phyloP scores from a whole-genome alignment of 495 filamentous ascomycete species.

The Glutinoglossum americanum region DNA sequence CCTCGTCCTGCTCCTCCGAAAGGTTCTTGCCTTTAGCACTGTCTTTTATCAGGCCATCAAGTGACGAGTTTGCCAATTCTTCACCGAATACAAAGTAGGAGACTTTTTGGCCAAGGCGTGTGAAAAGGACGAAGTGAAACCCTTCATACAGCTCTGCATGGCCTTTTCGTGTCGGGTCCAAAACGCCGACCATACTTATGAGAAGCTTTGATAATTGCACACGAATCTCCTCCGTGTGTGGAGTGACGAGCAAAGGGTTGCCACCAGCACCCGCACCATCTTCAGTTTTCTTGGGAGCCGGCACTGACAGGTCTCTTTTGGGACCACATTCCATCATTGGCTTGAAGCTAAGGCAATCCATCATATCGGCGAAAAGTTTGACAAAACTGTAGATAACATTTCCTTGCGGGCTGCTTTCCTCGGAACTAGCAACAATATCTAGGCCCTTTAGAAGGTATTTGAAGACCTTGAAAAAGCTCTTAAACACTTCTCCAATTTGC shows the following conservation, averaged over 20 bases:
- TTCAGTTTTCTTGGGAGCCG: not conserved
- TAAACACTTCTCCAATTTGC: not conserved
- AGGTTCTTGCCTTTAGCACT: not conserved
- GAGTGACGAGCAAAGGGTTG: not conserved
- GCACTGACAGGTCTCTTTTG: not conserved
- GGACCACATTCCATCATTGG: not conserved
- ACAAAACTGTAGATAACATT: not conserved
- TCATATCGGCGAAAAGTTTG: not conserved
- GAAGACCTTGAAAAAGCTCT: not conserved
- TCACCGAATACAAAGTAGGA: not conserved
- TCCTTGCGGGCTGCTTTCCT: not conserved
- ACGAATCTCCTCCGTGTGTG: not conserved
- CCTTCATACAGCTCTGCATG: not conserved
- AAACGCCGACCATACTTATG: not conserved
- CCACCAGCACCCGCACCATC: not conserved
- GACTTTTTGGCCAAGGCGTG: not conserved
- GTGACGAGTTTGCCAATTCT: not conserved
- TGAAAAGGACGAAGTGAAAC: not conserved
- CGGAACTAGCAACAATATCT: not conserved
- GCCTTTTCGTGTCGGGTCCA: not conserved
- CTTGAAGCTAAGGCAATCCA: not conserved
- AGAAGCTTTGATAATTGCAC: not conserved
- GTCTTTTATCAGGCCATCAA: not conserved
- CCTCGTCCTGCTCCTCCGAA: not conserved
- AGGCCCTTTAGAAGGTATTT: not conserved